Percentiles rank a stretch among this genome's conserved stretches.
Conservation (phyloP, 2,329 filamentous ascomycete species). For the Cordyceps sp. region DNA sequence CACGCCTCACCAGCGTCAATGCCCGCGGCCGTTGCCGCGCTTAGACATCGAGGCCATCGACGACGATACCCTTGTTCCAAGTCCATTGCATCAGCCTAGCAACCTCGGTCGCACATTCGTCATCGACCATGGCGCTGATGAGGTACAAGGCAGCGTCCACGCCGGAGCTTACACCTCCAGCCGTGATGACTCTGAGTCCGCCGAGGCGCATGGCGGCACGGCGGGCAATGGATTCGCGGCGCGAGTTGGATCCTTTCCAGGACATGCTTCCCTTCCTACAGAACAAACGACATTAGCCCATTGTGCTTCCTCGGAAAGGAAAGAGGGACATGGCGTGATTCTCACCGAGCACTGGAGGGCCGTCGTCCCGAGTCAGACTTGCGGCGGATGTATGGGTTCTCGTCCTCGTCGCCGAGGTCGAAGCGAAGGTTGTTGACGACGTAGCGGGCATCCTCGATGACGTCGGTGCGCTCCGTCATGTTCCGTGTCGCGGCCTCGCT, state of each 20-base stretch:
- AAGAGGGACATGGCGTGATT: slow-evolving; percentile 3
- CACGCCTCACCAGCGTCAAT: too few relatives aligned
- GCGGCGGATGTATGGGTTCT: slow-evolving; percentile 69
- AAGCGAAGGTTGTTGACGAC: slow-evolving; percentile 87
- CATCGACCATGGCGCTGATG: slow-evolving; percentile 65
- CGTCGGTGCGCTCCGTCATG: slow-evolving; percentile 61
- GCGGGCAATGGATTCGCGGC: slow-evolving; percentile 66
- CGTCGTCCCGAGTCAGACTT: slow-evolving; percentile 50
- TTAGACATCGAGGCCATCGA: slow-evolving; percentile 73
- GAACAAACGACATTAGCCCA: background rate
- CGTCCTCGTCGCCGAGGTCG: slow-evolving; percentile 64
- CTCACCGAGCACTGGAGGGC: slow-evolving; percentile 44
- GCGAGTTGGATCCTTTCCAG: slow-evolving; percentile 55
- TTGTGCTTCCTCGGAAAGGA: background rate
- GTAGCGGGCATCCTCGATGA: slow-evolving; percentile 66
- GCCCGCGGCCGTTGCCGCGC: too few relatives aligned
- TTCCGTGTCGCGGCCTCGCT: slow-evolving; percentile 55
- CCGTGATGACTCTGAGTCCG: slow-evolving; percentile 59
- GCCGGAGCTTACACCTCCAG: slow-evolving; percentile 62
- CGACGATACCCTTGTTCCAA: slow-evolving; percentile 74
- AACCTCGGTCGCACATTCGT: slow-evolving; percentile 60
- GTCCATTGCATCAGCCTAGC: slow-evolving; percentile 63
- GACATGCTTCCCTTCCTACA: slow-evolving; percentile 68
- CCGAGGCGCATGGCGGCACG: slow-evolving; percentile 60
- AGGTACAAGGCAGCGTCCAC: slow-evolving; percentile 75